Conservation (phyloP, 1,284 basidiomycete genomes). For the Microbotryomycetes sp. region DNA sequence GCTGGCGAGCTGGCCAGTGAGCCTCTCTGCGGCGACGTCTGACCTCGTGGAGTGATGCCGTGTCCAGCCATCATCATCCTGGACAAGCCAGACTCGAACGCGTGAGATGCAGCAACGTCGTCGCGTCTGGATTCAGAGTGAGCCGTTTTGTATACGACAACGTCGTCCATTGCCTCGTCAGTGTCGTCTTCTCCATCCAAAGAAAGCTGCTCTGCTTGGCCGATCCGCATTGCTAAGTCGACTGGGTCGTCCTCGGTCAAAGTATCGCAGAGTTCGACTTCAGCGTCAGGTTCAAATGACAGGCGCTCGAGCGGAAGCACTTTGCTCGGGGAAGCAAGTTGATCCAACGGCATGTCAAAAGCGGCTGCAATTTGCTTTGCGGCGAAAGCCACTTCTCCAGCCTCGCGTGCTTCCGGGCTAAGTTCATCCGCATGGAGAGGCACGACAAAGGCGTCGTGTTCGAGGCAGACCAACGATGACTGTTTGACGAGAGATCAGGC, state of each 20-base stretch:
- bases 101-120: too few species aligned
- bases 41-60: too few species aligned
- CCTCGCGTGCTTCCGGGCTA: conserved; percentile 8
- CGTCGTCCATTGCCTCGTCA: background rate
- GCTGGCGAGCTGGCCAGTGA: background rate
- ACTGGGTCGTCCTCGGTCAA: conserved; percentile 75
- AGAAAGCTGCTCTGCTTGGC: background rate
- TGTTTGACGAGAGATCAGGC: too few species aligned
- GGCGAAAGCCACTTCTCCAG: background rate
- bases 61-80: background rate
- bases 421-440: conserved; percentile 24
- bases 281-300: conserved; percentile 1
- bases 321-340: background rate
- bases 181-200: background rate
- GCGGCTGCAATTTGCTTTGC: background rate
- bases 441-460: conserved; percentile 23
- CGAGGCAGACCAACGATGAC: conserved; percentile 8
- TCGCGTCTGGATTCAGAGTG: background rate
- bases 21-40: background rate
- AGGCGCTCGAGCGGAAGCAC: conserved; percentile 8
- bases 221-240: conserved; percentile 59
- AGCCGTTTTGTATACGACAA: background rate
- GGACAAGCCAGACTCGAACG: background rate
- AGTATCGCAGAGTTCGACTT: conserved; percentile 39
- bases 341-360: background rate